Evolutionary conservation across 2,329 filamentous ascomycete species (phyloP).

Genomic region (Phialophora verrucosa): DNA sequence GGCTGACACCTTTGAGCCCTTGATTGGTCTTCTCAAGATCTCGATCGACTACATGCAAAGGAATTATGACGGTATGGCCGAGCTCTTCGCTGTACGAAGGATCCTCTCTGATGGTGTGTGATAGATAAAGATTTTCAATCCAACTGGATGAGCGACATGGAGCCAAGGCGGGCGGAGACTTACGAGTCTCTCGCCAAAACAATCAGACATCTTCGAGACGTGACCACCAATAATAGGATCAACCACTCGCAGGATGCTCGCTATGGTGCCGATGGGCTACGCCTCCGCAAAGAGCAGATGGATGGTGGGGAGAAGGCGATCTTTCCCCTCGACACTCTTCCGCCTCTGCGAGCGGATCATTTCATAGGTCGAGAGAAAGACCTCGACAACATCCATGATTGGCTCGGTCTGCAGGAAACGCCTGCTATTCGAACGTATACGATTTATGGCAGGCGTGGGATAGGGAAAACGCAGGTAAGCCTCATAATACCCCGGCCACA

Average conservation of each 20-base stretch:
- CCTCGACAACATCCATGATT: constrained; percentile 35
- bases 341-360: constrained; percentile 12
- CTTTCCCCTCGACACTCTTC: constrained; percentile 15
- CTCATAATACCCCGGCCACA: neutral
- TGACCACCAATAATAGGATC: constrained; percentile 16
- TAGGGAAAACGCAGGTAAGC: constrained; percentile 24
- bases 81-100: neutral
- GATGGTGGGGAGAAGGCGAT: constrained; percentile 21
- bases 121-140: constrained; percentile 11
- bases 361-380: constrained; percentile 39
- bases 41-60: constrained; percentile 18
- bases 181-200: constrained; percentile 12
- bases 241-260: constrained; percentile 11
- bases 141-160: constrained; percentile 13
- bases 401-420: constrained; percentile 24
- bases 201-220: constrained; percentile 20
- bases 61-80: constrained; percentile 9
- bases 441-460: constrained; percentile 40
- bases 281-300: constrained; percentile 11
- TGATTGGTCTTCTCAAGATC: constrained; percentile 12
- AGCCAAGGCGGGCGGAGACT: constrained; percentile 8
- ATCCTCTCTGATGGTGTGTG: neutral
- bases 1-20: constrained; percentile 14
- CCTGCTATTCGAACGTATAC: constrained; percentile 37
- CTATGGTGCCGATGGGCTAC: constrained; percentile 9